Base-by-base conservation (phyloP, 108 stramenopile genomes). In the Pinguiococcus pyrenoidosus region DNA sequence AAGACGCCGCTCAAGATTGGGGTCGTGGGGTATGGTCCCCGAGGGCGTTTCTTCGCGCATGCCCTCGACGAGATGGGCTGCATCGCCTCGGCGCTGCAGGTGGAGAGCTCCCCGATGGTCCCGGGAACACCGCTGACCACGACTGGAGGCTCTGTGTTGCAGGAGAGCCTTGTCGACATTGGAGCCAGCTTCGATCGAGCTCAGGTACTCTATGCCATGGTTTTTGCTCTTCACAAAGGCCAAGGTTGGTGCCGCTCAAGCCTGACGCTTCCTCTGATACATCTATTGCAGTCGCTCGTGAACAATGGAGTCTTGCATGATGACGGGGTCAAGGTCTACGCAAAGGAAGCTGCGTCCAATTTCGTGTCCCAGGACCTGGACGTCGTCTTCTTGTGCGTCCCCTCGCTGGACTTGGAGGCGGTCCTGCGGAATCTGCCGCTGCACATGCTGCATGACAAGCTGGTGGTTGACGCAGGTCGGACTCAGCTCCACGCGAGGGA, bases 21-120 rank as follows among this genome's bases (percentile, higher is more conserved):
- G 6, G 74, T 96, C 26, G 63, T 97, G 24, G 92, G 92, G 12
- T 97, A 92, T 57, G 92, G 84, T 13, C 32, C 63, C 4, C 12
- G 8, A 22, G 21, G 8, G 4, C 46, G 30, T 22, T 46, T 46
- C n/a, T n/a, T n/a, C n/a, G n/a, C n/a, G n/a, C n/a, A n/a, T n/a
- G n/a, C n/a, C n/a, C n/a, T n/a, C 60, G 58, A 55, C 2, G 66
- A 73, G 22, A 51, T 78, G 56, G 76, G 75, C 24, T n/a, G n/a
- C n/a, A n/a, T n/a, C n/a, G n/a, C n/a, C n/a, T n/a, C n/a, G n/a
- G n/a, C 6, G 8, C 30, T 8, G 8, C 30, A 32, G 4, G 30
- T 32, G 30, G 4, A 32, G 4, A 4, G 4, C 30, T 8, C 6
- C 30, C 30, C 30, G 30, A 8, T 4, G 30, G 30, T 4, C 30